These are phyloP conservation scores for Salinomyces thailandicus DNA, from an alignment of 2,329 filamentous ascomycete genomes.

Conservation along the genomic window DNA sequence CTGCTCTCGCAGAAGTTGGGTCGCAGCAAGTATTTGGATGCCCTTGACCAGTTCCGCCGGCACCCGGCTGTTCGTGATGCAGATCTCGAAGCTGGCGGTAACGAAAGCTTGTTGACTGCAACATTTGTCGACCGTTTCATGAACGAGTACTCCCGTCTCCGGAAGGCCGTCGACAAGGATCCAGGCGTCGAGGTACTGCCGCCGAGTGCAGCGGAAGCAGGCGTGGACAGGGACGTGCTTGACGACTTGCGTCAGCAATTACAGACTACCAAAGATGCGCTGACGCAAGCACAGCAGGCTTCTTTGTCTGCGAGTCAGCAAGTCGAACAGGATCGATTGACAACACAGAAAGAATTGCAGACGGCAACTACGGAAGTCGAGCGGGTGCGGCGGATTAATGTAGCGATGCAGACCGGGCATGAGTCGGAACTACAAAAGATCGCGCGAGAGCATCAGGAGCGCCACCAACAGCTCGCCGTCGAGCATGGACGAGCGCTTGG, in stretches of 20 bases:
- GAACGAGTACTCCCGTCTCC: slow-evolving; percentile 81
- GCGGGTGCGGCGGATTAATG: slow-evolving; percentile 55
- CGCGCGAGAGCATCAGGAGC: slow-evolving; percentile 37
- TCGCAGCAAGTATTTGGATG: slow-evolving; percentile 77
- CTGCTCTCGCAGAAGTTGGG: slow-evolving; percentile 68
- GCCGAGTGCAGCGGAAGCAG: slow-evolving; percentile 71
- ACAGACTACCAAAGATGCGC: slow-evolving; percentile 56
- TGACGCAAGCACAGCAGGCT: slow-evolving; percentile 48
- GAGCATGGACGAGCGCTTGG: slow-evolving; percentile 27
- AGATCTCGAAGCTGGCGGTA: slow-evolving; percentile 48
- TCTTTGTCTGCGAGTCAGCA: slow-evolving; percentile 45
- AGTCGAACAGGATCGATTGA: slow-evolving; percentile 37
- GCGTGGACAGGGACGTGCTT: slow-evolving; percentile 86
- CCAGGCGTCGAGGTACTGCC: slow-evolving; percentile 79
- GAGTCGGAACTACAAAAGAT: slow-evolving; percentile 41
- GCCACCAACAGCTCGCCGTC: slow-evolving; percentile 17
- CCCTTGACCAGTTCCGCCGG: slow-evolving; percentile 64
- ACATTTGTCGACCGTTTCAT: slow-evolving; percentile 90
- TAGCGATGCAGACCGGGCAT: slow-evolving; percentile 59
- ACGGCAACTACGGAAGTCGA: slow-evolving; percentile 35
- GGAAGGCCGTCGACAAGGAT: slow-evolving; percentile 79
- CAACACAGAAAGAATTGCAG: slow-evolving; percentile 38
- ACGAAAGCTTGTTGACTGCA: slow-evolving; percentile 41
- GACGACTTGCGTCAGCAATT: slow-evolving; percentile 72
- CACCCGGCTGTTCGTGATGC: slow-evolving; percentile 77